phyloP scores from a whole-genome alignment of 2,329 filamentous ascomycete species.

The Penicillium palitans region DNA sequence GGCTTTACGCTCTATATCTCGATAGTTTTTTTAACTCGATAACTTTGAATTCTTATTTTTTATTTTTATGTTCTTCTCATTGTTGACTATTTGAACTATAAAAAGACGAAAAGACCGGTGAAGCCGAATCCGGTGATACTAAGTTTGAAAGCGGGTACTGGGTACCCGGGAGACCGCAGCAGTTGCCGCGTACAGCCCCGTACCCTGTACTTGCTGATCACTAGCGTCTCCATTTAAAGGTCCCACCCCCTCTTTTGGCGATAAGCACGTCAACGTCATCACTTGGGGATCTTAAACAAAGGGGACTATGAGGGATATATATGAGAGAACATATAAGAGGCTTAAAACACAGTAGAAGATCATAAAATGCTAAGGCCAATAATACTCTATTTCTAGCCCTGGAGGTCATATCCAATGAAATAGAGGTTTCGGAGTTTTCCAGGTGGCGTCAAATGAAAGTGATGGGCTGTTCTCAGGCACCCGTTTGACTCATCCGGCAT shows the following conservation, averaged over 20 bases:
- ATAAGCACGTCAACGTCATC: conserved; percentile 29
- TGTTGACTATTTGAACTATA: not conserved
- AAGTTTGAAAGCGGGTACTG: conserved; percentile 13
- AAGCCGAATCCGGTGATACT: conserved; percentile 3
- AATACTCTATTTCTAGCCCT: not conserved
- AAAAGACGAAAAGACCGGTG: not conserved
- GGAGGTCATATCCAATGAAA: not conserved
- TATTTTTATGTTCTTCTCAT: not conserved
- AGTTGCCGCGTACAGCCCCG: conserved; percentile 9
- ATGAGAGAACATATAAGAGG: not conserved
- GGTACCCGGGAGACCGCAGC: conserved; percentile 7
- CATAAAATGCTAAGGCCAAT: not conserved
- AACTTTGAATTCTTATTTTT: not conserved
- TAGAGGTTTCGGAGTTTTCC: not conserved
- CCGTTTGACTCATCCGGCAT: conserved; percentile 30
- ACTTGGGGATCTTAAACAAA: not conserved
- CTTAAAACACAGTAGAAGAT: not conserved
- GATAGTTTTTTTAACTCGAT: not conserved
- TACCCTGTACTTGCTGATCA: conserved; percentile 11
- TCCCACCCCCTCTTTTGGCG: conserved; percentile 32
- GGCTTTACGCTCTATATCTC: not conserved
- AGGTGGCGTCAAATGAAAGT: conserved; percentile 22
- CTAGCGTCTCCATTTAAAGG: conserved; percentile 11
- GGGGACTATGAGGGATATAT: not conserved
- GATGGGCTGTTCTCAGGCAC: conserved; percentile 17